Evolutionary conservation across 129 eudicot species (phyloP).

Genomic region (Mikania micrantha): DNA sequence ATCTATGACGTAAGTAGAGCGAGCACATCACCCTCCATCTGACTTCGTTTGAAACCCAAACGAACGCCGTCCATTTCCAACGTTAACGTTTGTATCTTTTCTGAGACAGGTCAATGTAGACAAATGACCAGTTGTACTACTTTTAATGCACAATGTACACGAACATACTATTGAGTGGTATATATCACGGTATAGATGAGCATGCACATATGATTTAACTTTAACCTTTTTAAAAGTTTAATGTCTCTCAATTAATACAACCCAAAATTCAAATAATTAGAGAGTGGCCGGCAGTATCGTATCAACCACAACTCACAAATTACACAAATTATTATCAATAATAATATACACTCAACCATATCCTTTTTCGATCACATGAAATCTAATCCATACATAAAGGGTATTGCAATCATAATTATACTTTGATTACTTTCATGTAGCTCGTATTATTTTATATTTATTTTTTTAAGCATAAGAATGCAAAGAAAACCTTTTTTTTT

Average conservation of each 20-base stretch:
- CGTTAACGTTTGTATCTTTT: no score
- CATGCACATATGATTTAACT: constrained; percentile 4
- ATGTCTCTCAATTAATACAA: constrained; percentile 4
- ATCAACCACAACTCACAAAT: constrained; percentile 12
- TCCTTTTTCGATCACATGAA: constrained; percentile 6
- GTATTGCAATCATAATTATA: background rate
- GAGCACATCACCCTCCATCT: no score
- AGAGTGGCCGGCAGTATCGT: background rate
- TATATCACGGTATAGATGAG: background rate
- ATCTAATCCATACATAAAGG: constrained; percentile 5
- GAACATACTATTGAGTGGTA: background rate
- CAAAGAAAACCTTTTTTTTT: background rate
- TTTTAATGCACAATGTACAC: constrained; percentile 12
- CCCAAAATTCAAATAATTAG: constrained; percentile 4
- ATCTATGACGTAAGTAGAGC: no score
- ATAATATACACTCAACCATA: background rate
- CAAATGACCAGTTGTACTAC: background rate
- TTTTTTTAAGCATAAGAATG: background rate
- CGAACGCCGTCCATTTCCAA: no score
- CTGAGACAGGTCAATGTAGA: no score
- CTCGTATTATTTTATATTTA: background rate
- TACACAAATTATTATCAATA: constrained; percentile 8
- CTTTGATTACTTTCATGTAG: background rate
- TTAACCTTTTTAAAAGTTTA: background rate
- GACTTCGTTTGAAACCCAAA: no score